Conservation (phyloP, 2,329 filamentous ascomycete genomes). For the Fonsecaea pedrosoi region DNA sequence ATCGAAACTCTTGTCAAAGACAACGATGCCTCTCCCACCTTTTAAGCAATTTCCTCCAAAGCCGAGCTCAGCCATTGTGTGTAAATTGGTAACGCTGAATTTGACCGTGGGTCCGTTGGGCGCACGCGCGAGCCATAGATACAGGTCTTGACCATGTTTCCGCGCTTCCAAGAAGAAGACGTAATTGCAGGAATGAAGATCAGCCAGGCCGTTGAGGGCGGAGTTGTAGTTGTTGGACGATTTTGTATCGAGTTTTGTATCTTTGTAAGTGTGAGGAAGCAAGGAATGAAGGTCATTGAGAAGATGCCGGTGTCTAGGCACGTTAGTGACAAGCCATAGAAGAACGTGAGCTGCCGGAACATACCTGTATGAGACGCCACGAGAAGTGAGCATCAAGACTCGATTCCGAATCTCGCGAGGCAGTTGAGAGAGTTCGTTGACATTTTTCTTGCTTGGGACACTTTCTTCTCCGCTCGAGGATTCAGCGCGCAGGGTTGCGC, state of each 20-base stretch:
- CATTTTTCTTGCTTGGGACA: constrained; percentile 62
- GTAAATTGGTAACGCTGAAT: constrained; percentile 64
- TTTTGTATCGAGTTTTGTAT: constrained; percentile 96
- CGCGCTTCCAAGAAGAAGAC: constrained; percentile 93
- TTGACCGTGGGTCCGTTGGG: constrained; percentile 80
- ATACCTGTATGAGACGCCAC: constrained; percentile 88
- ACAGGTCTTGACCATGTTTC: constrained; percentile 87
- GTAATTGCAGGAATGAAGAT: constrained; percentile 92
- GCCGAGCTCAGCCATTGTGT: constrained; percentile 96
- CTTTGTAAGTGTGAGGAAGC: constrained; percentile 90
- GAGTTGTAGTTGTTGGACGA: constrained; percentile 68
- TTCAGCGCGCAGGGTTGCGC: constrained; percentile 50
- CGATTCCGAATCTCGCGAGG: constrained; percentile 55
- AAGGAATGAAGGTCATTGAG: constrained; percentile 87
- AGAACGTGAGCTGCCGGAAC: constrained; percentile 31
- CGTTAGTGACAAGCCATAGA: constrained; percentile 22
- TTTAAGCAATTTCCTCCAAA: constrained; percentile 98
- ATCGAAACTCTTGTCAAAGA: constrained; percentile 88
- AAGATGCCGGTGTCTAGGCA: constrained; percentile 82
- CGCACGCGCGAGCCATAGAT: constrained; percentile 89
- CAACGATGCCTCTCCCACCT: constrained; percentile 86
- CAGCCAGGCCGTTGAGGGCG: constrained; percentile 76
- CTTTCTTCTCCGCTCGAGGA: constrained; percentile 56
- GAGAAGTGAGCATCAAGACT: constrained; percentile 87
- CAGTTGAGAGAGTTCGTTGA: constrained; percentile 25